Evolutionary conservation across 306 rosid species (phyloP).

Genomic region (Malus domestica): DNA sequence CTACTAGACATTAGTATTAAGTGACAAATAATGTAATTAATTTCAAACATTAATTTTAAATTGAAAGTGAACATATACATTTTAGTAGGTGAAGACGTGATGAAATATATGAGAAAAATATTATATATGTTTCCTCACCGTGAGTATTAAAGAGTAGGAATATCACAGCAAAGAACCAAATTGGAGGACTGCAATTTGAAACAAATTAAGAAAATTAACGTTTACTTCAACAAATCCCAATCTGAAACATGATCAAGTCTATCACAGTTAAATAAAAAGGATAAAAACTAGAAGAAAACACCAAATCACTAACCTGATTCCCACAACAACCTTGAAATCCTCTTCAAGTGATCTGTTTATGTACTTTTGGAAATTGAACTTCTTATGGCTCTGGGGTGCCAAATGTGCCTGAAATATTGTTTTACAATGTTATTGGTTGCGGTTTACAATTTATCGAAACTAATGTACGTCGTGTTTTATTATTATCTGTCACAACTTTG

Average conservation of each 20-base stretch:
- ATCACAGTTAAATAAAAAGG: neutral
- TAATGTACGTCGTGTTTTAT: neutral
- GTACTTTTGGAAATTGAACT: constrained; percentile 70
- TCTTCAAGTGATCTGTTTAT: constrained; percentile 78
- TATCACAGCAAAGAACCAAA: constrained; percentile 75
- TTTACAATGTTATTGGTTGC: neutral
- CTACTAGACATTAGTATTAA: too few species aligned
- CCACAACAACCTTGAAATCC: constrained; percentile 87
- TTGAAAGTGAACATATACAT: neutral
- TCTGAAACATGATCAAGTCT: neutral
- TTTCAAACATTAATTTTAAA: neutral
- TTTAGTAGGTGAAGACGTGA: neutral
- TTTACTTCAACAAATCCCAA: neutral
- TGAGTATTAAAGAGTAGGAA: constrained; percentile 71
- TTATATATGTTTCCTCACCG: constrained; percentile 29
- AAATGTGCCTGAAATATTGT: constrained; percentile 70
- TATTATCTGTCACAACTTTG: neutral
- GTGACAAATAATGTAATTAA: too few species aligned
- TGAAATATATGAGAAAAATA: neutral
- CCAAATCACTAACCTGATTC: constrained; percentile 48
- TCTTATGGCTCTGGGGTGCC: constrained; percentile 68
- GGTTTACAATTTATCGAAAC: neutral
- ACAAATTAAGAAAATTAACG: neutral
- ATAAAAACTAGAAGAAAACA: neutral
- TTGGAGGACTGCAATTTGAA: constrained; percentile 48